These are phyloP conservation scores for Fistulifera solaris DNA, from an alignment of 108 stramenopile species.

Conservation along the genomic window DNA sequence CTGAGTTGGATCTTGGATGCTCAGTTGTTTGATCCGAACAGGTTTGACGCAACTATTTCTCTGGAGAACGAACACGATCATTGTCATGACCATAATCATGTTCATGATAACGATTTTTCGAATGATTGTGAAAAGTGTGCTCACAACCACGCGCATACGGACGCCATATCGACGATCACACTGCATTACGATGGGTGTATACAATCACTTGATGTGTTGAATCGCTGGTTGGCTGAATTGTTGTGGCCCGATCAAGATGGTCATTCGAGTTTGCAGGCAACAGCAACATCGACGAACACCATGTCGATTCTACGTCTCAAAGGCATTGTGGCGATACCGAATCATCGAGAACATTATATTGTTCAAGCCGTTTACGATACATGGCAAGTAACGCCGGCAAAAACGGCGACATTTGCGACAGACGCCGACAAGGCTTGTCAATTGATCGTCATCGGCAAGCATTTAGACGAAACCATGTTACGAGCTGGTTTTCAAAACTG, in stretches of 20 bases:
- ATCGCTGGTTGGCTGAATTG: conserved; percentile 71
- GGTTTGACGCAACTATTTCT: conserved; percentile 12
- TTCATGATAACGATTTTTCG: conserved; percentile 2
- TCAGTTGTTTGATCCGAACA: conserved; percentile 62
- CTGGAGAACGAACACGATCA: conserved; percentile 11
- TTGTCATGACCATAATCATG: conserved; percentile 16
- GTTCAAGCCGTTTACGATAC: conserved; percentile 83
- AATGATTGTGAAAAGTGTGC: background rate
- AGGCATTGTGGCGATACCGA: conserved; percentile 37
- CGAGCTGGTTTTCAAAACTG: conserved; percentile 54
- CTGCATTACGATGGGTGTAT: conserved; percentile 30
- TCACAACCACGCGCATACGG: conserved; percentile 46
- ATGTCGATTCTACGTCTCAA: conserved; percentile 58
- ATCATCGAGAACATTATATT: conserved; percentile 52
- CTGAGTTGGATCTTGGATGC: conserved; percentile 83
- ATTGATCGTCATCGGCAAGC: conserved; percentile 81
- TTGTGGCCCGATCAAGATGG: conserved; percentile 84
- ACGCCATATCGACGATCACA: conserved; percentile 48
- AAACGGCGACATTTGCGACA: conserved; percentile 30
- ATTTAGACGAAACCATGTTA: conserved; percentile 38
- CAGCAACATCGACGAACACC: conserved; percentile 1
- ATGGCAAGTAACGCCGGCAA: conserved; percentile 70
- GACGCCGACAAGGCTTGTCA: conserved; percentile 56
- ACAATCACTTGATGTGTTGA: conserved; percentile 41
- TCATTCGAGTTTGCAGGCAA: conserved; percentile 44